Base-by-base conservation (phyloP, 331 rosid species). In the Quercus phellos region DNA sequence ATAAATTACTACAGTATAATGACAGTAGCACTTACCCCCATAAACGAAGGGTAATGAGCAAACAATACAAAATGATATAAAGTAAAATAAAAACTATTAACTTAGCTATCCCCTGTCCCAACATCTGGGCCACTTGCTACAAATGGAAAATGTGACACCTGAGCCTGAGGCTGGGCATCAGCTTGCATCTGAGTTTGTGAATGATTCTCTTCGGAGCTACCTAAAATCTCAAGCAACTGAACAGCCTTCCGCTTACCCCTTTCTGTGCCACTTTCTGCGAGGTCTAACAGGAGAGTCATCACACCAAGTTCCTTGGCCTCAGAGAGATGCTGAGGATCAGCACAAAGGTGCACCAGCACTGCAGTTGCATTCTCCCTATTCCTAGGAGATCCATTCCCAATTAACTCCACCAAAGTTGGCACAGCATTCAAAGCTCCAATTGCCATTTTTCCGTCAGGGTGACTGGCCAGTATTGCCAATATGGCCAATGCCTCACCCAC, bases 341-440 rank as follows among this genome's bases (percentile, higher is more conserved):
- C 46, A 30, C 98, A 93, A 56, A 93, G 90, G 77, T 83, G 85
- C 70, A 90, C 86, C 79, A 93, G 78, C 82, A 93, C 96, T 5
- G 98, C 90, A 51, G 97, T 87, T 70, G 96, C 97, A 85, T 93
- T 91, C 83, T 93, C 98, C 78, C 85, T 87, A 79, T 87, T 90
- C 79, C 78, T 78, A 3, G 89, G 88, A 78, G 97, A 89, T 60
- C 92, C 96, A 19, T 42, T 80, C 43, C 42, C 71, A 60, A 89
- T 77, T 54, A 93, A 77, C 74, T 86, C 88, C 32, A 89, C 91
- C 83, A 93, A 86, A 78, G 82, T 83, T 6, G 89, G 85, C 64
- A 89, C 77, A 72, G 85, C 88, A 61, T 85, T 77, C 14, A 82
- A 85, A 58, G 88, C 89, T 71, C 90, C 89, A 67, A 91, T 88